A percentile compares a stretch with the other conserved stretches of the same genome.
These are phyloP conservation scores for Chlamydomonas incerta DNA, from an alignment of 139 green algal genomes.

Conservation along the genomic window DNA sequence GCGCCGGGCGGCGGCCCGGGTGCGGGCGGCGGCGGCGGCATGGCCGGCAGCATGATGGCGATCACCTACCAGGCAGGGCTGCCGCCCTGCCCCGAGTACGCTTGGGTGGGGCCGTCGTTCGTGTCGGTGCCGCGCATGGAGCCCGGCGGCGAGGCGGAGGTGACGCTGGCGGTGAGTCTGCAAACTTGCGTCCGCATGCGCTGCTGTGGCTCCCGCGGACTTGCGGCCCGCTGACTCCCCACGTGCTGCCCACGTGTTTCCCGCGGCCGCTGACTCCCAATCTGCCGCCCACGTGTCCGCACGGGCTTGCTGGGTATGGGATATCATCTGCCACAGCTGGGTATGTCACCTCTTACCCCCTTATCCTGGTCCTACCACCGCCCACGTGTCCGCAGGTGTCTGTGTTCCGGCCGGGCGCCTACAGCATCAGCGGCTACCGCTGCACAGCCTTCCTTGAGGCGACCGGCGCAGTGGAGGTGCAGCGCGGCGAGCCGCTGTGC, in stretches of 20 bases:
- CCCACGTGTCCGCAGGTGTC: too few species aligned
- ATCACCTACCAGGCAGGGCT: slow-evolving; percentile 45
- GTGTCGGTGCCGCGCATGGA: slow-evolving; percentile 42
- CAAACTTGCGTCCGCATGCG: too few species aligned
- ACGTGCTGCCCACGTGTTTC: too few species aligned
- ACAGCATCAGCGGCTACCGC: slow-evolving; percentile 29
- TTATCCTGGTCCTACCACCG: too few species aligned
- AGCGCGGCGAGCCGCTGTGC: slow-evolving; percentile 33
- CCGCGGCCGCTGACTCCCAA: too few species aligned
- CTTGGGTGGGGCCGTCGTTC: slow-evolving; percentile 58
- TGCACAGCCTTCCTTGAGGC: slow-evolving; percentile 10
- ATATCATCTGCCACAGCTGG: too few species aligned
- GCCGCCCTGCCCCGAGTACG: slow-evolving; percentile 49
- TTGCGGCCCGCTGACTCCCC: background rate
- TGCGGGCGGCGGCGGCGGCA: background rate
- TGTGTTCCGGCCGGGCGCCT: slow-evolving; percentile 48
- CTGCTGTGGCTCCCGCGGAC: background rate
- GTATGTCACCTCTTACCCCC: too few species aligned
- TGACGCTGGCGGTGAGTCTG: slow-evolving; percentile 46
- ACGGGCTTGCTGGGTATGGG: too few species aligned
- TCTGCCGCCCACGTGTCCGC: too few species aligned
- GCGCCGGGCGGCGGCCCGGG: background rate
- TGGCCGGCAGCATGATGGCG: background rate
- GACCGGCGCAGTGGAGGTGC: background rate
- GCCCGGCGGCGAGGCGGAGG: slow-evolving; percentile 40